Percentiles rank a stretch among this genome's conserved stretches.
phyloP scores from a whole-genome alignment of 805 yeast species.

The Candida maesae region DNA sequence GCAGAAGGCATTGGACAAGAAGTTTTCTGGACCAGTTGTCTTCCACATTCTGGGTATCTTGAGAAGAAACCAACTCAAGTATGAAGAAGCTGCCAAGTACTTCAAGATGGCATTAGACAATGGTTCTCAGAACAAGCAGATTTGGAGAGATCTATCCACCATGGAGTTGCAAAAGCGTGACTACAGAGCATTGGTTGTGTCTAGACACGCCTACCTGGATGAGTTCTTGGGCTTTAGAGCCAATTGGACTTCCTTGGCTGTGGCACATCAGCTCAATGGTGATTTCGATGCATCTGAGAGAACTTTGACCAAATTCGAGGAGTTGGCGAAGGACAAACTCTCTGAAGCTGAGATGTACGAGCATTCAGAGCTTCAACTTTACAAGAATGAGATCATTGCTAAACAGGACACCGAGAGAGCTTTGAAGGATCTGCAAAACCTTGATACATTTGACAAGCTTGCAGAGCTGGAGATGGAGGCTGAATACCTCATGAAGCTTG shows the following conservation, averaged over 20 bases:
- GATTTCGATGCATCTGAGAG: slow-evolving; percentile 66
- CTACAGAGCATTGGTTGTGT: slow-evolving; percentile 53
- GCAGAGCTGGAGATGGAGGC: slow-evolving; percentile 67
- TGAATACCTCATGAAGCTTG: slow-evolving; percentile 54
- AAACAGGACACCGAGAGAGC: slow-evolving; percentile 39
- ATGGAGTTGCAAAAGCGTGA: slow-evolving; percentile 81
- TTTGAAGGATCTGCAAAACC: slow-evolving; percentile 56
- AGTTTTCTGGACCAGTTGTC: slow-evolving; percentile 61
- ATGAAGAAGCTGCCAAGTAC: slow-evolving; percentile 74
- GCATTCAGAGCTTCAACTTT: slow-evolving; percentile 75
- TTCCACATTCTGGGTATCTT: slow-evolving; percentile 85
- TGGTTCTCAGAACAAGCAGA: slow-evolving; percentile 74
- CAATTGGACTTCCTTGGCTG: slow-evolving; percentile 85
- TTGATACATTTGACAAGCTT: slow-evolving; percentile 52
- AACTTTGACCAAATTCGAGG: slow-evolving; percentile 74
- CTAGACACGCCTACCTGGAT: slow-evolving; percentile 68
- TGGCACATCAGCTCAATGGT: slow-evolving; percentile 75
- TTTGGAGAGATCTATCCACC: slow-evolving; percentile 76
- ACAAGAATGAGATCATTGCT: slow-evolving; percentile 69
- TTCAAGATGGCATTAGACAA: slow-evolving; percentile 69
- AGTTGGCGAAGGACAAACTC: slow-evolving; percentile 62
- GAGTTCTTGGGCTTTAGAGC: slow-evolving; percentile 79
- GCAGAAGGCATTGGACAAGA: slow-evolving; percentile 55
- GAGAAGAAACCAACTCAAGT: slow-evolving; percentile 65
- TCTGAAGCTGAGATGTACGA: slow-evolving; percentile 68